Evolutionary conservation across 176 grass and related monocot species (phyloP).

Genomic region (Oryza brachyantha): DNA sequence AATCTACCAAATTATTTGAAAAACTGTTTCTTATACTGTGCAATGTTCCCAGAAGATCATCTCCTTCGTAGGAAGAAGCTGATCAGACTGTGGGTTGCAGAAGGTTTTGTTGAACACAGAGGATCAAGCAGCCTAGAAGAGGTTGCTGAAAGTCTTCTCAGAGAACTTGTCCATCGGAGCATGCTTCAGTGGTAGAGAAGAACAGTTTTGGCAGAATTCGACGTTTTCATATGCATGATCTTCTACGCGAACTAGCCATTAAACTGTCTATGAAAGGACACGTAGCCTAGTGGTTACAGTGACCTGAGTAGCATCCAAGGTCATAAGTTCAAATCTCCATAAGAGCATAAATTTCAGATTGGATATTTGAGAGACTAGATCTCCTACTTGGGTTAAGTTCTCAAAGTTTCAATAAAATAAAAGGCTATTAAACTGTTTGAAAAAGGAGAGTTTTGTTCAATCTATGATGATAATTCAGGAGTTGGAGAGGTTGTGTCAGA

Average conservation of each 20-base stretch:
- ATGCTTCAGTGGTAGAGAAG: background rate
- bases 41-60: background rate
- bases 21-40: background rate
- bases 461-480: background rate
- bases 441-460: background rate
- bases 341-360: no score
- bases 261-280: no score
- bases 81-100: constrained; percentile 39
- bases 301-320: no score
- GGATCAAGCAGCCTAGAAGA: constrained; percentile 36
- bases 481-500: background rate
- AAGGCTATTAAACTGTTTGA: background rate
- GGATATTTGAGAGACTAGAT: no score
- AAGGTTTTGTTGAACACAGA: constrained; percentile 26
- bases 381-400: no score
- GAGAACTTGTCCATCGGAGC: background rate
- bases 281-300: no score
- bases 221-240: background rate
- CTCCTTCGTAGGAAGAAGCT: background rate
- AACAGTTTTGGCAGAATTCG: background rate
- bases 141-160: constrained; percentile 22
- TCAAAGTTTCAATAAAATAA: no score
- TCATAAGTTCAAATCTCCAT: no score
- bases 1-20: no score
- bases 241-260: background rate